Percentiles rank a stretch among this genome's conserved stretches.
phyloP scores from a whole-genome alignment of 305 asterid species.

The Salvia sclarea region DNA sequence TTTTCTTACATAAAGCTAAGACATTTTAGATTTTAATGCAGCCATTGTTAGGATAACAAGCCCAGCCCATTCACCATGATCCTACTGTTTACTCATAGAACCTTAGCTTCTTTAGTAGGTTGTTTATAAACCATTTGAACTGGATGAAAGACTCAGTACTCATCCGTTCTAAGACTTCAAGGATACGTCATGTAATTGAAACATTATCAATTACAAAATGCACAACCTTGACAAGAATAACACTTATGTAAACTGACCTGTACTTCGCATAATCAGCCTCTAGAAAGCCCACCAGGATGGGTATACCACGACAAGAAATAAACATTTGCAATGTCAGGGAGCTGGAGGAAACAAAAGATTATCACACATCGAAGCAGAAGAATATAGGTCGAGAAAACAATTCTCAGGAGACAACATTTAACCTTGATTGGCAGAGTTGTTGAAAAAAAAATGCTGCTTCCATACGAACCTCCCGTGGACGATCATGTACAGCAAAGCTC shows the following conservation, averaged over 20 bases:
- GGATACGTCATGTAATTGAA: background rate
- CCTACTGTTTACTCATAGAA: background rate
- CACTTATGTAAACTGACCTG: conserved; percentile 55
- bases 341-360: conserved; percentile 52
- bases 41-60: no score
- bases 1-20: no score
- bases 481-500: conserved; percentile 95
- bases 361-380: conserved; percentile 27
- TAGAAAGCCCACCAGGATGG: conserved; percentile 91
- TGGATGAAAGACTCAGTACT: background rate
- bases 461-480: conserved; percentile 91
- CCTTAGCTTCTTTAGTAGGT: conserved; percentile 12
- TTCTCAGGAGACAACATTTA: conserved; percentile 24
- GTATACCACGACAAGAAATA: conserved; percentile 97
- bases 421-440: conserved; percentile 99
- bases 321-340: conserved; percentile 94
- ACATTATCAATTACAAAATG: conserved; percentile 16
- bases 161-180: conserved; percentile 14
- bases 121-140: background rate
- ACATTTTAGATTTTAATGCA: no score
- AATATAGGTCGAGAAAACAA: conserved; percentile 16
- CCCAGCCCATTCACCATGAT: no score
- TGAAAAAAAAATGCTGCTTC: conserved; percentile 96
- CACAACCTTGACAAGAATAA: conserved; percentile 13
- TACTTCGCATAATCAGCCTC: conserved; percentile 98